Base-by-base conservation (phyloP, 257 asterid genomes). In the Cinchona pubescens region DNA sequence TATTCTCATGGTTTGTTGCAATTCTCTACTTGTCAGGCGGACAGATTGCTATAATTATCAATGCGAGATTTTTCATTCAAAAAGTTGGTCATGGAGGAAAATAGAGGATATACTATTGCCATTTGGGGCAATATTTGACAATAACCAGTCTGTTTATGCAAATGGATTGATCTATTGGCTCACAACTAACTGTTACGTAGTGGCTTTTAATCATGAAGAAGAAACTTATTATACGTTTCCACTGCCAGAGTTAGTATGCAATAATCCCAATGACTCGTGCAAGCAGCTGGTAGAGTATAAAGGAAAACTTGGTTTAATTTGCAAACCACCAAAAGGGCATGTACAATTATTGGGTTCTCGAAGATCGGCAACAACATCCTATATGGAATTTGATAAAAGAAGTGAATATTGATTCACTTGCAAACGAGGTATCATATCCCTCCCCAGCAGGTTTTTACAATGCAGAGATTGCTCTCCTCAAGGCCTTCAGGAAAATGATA, bases 31-130 rank as follows among this genome's bases (percentile, higher is more conserved):
- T 19, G 16, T 40, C 6, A 43, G 75, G 65, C 19, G 10, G n/a
- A 4, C 34, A 0, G 34, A 38, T 42, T 32, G 14, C 2, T 35
- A n/a, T 35, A 23, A 13, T 7, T 27, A 79, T 23, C 3, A 6
- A 0, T 63, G 77, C 30, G 84, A 85, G n/a, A 55, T 80, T 27
- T 83, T 79, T 34, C 79, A 85, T 51, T 85, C 88, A 0, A 1
- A 43, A 51, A 5, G 5, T 0, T 75, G 81, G 86, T 27, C 6
- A 6, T 85, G 89, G 85, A 71, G 7, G n/a, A n/a, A 7, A 14
- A 30, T 5, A 18, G 25, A 66, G 8, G 21, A 61, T 3, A 0
- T 76, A 21, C 4, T 5, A 3, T 48, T 69, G 13, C 45, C 60
- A 16, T 0, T 7, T 16, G 29, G 8, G 0, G 83, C 55, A 3